Conservation (phyloP, 1,139 yeast species). For the Pneumocystis murina region DNA sequence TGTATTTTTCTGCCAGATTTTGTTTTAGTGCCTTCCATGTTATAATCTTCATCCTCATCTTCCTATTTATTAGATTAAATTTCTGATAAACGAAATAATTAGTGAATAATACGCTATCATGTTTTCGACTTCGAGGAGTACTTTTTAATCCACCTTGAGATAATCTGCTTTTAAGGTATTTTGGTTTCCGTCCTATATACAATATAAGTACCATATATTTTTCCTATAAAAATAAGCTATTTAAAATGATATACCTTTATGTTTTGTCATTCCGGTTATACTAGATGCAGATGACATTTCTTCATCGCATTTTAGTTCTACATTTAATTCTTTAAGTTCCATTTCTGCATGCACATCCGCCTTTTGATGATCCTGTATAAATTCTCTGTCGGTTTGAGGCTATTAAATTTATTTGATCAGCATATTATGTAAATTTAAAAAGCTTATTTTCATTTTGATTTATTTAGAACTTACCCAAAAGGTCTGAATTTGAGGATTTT, state of each 20-base stretch:
- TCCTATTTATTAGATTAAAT: constrained; percentile 3
- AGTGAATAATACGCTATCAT: not conserved
- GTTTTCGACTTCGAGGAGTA: not conserved
- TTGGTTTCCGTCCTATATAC: not conserved
- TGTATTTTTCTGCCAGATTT: constrained; percentile 18
- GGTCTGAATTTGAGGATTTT: not conserved
- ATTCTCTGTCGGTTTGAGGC: not conserved
- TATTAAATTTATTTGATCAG: not conserved
- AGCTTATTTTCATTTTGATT: not conserved
- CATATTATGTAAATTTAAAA: not conserved
- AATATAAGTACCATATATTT: not conserved
- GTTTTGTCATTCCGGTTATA: not conserved
- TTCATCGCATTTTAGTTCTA: not conserved
- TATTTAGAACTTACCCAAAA: not conserved
- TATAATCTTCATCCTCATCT: constrained; percentile 14
- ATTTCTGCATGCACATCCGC: not conserved
- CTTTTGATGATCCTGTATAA: not conserved
- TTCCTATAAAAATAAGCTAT: not conserved
- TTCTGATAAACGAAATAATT: not conserved
- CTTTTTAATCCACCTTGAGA: not conserved
- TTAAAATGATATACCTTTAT: not conserved
- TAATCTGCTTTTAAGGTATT: not conserved
- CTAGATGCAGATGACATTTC: not conserved
- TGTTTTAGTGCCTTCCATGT: constrained; percentile 17
- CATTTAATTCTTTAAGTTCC: not conserved